phyloP scores from a whole-genome alignment of 768 basidiomycete species.

The Pulveroboletus sp. region DNA sequence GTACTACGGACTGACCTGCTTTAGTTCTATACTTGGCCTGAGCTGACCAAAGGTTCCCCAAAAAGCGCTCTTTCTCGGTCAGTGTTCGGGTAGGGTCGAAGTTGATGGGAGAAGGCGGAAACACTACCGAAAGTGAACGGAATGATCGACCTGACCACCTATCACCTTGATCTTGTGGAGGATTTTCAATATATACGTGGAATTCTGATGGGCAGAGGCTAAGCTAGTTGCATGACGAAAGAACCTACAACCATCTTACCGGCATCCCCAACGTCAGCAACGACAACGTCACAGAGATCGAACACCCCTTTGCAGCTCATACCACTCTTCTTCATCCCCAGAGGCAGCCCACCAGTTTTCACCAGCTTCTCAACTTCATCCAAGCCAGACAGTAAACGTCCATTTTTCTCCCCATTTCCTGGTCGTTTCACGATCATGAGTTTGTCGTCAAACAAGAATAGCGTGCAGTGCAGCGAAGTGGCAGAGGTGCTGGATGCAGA shows the following conservation, averaged over 20 bases:
- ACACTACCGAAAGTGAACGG: slow-evolving; percentile 72
- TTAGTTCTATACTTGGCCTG: slow-evolving; percentile 79
- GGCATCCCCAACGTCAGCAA: slow-evolving; percentile 78
- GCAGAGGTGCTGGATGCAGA: slow-evolving; percentile 37
- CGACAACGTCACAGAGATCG: slow-evolving; percentile 79
- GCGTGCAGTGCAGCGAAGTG: slow-evolving; percentile 69
- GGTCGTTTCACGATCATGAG: slow-evolving; percentile 87
- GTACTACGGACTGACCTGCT: slow-evolving; percentile 65
- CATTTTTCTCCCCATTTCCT: slow-evolving; percentile 69
- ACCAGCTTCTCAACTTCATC: slow-evolving; percentile 74
- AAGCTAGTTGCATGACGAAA: slow-evolving; percentile 2
- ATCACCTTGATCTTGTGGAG: slow-evolving; percentile 77
- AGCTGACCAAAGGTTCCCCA: slow-evolving; percentile 85
- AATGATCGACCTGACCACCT: slow-evolving; percentile 87
- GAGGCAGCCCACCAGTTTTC: slow-evolving; percentile 56
- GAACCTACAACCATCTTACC: slow-evolving; percentile 44
- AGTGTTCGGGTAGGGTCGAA: slow-evolving; percentile 62
- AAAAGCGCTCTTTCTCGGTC: slow-evolving; percentile 72
- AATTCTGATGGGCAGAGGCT: slow-evolving; percentile 53
- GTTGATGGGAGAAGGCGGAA: slow-evolving; percentile 63
- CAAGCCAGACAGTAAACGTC: slow-evolving; percentile 65
- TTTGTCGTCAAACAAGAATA: slow-evolving; percentile 94
- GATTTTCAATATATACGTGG: slow-evolving; percentile 77
- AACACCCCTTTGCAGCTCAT: slow-evolving; percentile 83
- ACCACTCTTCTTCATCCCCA: slow-evolving; percentile 68